Evolutionary conservation across 331 rosid species (phyloP).

Genomic region (Quercus phellos): DNA sequence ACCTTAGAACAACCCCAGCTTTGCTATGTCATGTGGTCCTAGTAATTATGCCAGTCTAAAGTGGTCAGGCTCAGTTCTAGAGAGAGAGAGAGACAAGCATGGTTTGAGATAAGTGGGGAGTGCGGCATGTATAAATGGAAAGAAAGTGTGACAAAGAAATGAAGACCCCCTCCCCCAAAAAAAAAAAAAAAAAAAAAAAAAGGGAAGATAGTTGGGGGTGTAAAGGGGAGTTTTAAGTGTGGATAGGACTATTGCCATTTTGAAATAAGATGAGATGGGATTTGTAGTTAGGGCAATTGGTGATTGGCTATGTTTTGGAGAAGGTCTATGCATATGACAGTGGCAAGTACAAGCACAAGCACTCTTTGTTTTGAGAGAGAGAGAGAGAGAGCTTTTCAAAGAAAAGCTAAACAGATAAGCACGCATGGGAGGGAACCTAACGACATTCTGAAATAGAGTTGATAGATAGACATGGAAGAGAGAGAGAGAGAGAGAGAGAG

Average conservation of each 20-base stretch:
- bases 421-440: slow-evolving; percentile 62
- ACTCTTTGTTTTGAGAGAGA: slow-evolving; percentile 11
- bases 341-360: slow-evolving; percentile 60
- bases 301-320: slow-evolving; percentile 52
- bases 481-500: slow-evolving; percentile 10
- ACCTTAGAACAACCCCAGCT: slow-evolving; percentile 47
- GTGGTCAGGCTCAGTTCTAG: slow-evolving; percentile 31
- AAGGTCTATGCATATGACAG: slow-evolving; percentile 31
- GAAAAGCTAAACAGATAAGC: slow-evolving; percentile 56
- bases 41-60: slow-evolving; percentile 48
- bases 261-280: slow-evolving; percentile 26
- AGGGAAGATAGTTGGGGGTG: not conserved
- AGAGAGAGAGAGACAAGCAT: not conserved
- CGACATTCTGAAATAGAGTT: slow-evolving; percentile 44
- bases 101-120: slow-evolving; percentile 29
- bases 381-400: not conserved
- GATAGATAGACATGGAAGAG: slow-evolving; percentile 33
- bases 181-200: not conserved
- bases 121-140: slow-evolving; percentile 83
- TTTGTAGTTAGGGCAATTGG: slow-evolving; percentile 28
- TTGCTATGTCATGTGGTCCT: slow-evolving; percentile 65
- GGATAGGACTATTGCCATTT: slow-evolving; percentile 47
- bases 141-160: slow-evolving; percentile 16
- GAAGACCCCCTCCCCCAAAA: no score
- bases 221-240: slow-evolving; percentile 39